These are phyloP conservation scores for Calonectria hongkongensis DNA, from an alignment of 2,329 filamentous ascomycete species.

Conservation along the genomic window DNA sequence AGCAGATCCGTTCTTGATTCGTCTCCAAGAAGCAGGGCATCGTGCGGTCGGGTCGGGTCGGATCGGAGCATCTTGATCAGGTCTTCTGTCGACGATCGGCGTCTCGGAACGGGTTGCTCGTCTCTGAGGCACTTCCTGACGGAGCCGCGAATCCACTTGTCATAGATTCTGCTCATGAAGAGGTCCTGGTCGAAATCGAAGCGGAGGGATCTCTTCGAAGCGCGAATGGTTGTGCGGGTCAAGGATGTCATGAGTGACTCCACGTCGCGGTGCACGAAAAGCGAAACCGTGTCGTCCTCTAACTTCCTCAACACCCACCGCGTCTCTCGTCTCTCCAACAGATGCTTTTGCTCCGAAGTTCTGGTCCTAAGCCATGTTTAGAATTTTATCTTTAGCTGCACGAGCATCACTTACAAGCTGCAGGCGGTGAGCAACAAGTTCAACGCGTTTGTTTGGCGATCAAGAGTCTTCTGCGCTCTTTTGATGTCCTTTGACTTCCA, in stretches of 20 bases:
- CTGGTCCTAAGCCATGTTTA: not conserved
- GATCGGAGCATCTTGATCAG: not conserved
- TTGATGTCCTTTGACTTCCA: conserved; percentile 13
- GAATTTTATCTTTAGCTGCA: too few species aligned
- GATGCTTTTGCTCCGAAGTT: not conserved
- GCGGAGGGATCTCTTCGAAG: not conserved
- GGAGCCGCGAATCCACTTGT: conserved; percentile 2
- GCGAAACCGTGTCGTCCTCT: not conserved
- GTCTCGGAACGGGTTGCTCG: not conserved
- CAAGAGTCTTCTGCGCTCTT: not conserved
- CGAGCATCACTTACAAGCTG: not conserved
- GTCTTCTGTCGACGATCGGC: not conserved
- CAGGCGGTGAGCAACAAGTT: not conserved
- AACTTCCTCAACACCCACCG: not conserved
- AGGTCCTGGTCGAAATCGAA: not conserved
- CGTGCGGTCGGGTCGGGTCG: not conserved
- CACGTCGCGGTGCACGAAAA: not conserved
- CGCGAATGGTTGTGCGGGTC: not conserved
- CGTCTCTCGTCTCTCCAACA: conserved; percentile 3
- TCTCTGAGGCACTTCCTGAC: not conserved
- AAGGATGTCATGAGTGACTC: not conserved
- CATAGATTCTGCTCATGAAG: not conserved
- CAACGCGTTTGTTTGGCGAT: not conserved
- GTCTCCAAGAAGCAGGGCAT: conserved; percentile 1
- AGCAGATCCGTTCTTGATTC: not conserved